These are phyloP conservation scores for Nidularia sp. DNA, from an alignment of 768 basidiomycete species.

Conservation along the genomic window DNA sequence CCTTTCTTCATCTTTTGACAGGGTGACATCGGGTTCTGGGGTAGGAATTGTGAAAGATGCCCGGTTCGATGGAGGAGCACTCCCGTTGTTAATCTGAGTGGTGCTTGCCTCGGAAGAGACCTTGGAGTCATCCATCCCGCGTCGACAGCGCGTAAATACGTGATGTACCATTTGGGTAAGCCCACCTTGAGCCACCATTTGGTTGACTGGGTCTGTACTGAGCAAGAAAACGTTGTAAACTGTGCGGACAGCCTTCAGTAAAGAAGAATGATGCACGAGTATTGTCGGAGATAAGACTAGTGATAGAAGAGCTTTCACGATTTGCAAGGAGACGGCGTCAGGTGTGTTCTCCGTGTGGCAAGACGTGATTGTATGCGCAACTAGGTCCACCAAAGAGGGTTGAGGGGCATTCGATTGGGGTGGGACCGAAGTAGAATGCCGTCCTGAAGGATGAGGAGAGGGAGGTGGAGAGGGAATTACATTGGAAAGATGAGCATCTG, in stretches of 20 bases:
- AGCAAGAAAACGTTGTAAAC: constrained; percentile 98
- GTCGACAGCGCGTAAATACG: constrained; percentile 80
- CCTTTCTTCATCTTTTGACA: neutral
- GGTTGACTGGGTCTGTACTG: constrained; percentile 86
- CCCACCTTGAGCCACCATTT: constrained; percentile 97
- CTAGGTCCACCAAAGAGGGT: constrained; percentile 84
- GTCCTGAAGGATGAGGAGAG: constrained; percentile 53
- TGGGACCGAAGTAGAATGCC: constrained; percentile 33
- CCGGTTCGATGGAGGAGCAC: neutral
- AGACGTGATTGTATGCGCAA: constrained; percentile 91
- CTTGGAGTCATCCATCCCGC: constrained; percentile 17
- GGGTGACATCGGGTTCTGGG: neutral
- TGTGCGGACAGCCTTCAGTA: constrained; percentile 94
- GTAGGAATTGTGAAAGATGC: neutral
- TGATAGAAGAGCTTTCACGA: constrained; percentile 91
- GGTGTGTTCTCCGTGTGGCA: constrained; percentile 87
- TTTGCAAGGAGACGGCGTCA: constrained; percentile 90
- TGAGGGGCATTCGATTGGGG: constrained; percentile 50
- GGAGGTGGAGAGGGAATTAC: constrained; percentile 70
- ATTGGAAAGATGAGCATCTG: constrained; percentile 30
- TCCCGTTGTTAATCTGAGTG: neutral
- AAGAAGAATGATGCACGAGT: constrained; percentile 91
- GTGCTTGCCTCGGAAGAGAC: neutral
- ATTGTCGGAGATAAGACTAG: constrained; percentile 83
- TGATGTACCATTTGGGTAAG: constrained; percentile 98